phyloP scores from a whole-genome alignment of 306 rosid genomes.

The Hippophae tibetana region DNA sequence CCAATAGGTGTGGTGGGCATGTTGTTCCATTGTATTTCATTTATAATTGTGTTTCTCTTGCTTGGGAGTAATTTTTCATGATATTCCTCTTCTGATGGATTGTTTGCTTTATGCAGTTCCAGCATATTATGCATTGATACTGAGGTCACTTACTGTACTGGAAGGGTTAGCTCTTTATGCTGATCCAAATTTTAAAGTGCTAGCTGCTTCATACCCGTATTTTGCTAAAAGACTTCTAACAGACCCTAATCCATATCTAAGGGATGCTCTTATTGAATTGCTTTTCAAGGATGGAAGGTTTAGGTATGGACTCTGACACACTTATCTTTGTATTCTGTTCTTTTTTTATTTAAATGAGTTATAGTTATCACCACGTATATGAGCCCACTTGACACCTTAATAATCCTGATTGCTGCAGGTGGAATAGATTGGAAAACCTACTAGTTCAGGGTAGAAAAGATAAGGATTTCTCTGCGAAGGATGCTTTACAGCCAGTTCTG shows the following conservation, averaged over 20 bases:
- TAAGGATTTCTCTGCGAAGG: slow-evolving; percentile 78
- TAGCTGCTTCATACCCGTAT: slow-evolving; percentile 95
- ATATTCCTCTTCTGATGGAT: slow-evolving; percentile 19
- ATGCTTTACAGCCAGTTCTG: slow-evolving; percentile 81
- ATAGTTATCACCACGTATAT: slow-evolving; percentile 14
- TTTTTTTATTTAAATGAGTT: slow-evolving; percentile 10
- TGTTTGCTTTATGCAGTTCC: slow-evolving; percentile 59
- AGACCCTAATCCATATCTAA: slow-evolving; percentile 94
- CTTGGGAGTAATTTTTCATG: slow-evolving; percentile 9
- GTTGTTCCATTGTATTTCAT: no score
- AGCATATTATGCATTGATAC: slow-evolving; percentile 82
- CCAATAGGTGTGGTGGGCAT: no score
- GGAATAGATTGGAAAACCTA: slow-evolving; percentile 88
- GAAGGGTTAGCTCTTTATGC: slow-evolving; percentile 92
- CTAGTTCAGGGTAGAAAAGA: slow-evolving; percentile 78
- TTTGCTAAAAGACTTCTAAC: slow-evolving; percentile 94
- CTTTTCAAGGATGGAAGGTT: slow-evolving; percentile 86
- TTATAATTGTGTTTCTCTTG: slow-evolving; percentile 2
- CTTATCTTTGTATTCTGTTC: slow-evolving; percentile 3
- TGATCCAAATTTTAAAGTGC: slow-evolving; percentile 95
- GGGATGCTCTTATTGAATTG: slow-evolving; percentile 89
- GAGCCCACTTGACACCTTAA: slow-evolving; percentile 24
- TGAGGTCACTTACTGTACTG: slow-evolving; percentile 88
- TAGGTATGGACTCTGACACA: slow-evolving; percentile 40
- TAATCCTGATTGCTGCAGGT: slow-evolving; percentile 47